Evolutionary conservation across 2,329 filamentous ascomycete species (phyloP), one percentile per base, ranked within the genome.

Genomic region (Claviceps africana): DNA sequence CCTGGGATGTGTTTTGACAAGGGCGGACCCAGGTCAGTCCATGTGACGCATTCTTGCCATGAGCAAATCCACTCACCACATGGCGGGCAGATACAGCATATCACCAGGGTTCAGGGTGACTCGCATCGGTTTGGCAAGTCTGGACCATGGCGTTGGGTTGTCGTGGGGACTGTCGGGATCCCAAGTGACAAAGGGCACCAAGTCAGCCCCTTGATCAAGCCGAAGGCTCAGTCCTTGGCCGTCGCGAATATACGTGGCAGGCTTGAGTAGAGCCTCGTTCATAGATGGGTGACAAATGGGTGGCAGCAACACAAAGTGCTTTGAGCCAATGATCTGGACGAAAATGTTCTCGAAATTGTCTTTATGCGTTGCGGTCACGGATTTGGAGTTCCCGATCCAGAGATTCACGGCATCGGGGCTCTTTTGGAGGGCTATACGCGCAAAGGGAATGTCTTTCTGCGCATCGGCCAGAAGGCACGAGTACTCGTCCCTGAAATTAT

Each of bases 261-360:
- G 72, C 3, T 60, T 60, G 4, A 90, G 69, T 0, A 62, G 59
- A 57, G 68, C 69, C 68, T 91, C 87, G 54, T 80, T 79, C 44
- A 89, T 80, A 55, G 82, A 85, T 0, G 83, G 73, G 57, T 82
- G 77, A 56, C 81, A 85, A 1, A 85, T 65, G 0, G 86, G 82
- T n/a, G 87, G 83, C 1, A 93, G 67, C 1, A 93, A 71, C 0
- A 82, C 76, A 58, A 93, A 93, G 58, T 86, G 80, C 64, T 93
- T 93, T 52, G 70, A 69, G 0, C 87, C 88, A 1, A 81, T 65
- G 15, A 91, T 66, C 61, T 91, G 86, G 1, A 88, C 83, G 64
- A 90, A 93, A 0, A 93, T 75, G 63, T 93, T 93, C 65, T 93
- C 86, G 65, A 90, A 91, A 60, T 86, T 86, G 67, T 93, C 88